Conservation (phyloP, 176 grass and related monocot species). For the Rhipidocladum racemiflorum region DNA sequence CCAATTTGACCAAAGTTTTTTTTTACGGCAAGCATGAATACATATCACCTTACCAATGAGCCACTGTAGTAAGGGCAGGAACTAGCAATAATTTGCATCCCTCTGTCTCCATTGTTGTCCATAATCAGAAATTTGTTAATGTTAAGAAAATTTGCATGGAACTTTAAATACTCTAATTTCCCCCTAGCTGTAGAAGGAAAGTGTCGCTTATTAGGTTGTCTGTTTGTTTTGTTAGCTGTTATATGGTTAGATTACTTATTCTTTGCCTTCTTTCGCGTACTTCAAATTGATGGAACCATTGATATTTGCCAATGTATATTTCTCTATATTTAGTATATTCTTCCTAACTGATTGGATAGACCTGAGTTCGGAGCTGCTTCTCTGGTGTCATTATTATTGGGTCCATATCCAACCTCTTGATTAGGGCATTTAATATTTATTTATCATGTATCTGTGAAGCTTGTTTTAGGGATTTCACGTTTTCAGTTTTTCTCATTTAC, state of each 20-base stretch:
- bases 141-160: background rate
- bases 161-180: background rate
- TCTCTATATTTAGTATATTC: constrained; percentile 20
- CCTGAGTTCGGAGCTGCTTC: background rate
- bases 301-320: background rate
- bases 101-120: background rate
- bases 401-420: background rate
- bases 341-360: background rate
- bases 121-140: background rate
- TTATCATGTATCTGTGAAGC: background rate
- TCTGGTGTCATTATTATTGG: background rate
- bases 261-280: background rate
- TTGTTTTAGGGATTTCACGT: constrained; percentile 1
- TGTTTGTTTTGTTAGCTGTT: background rate
- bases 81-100: background rate
- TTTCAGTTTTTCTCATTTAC: constrained; percentile 31
- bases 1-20: background rate
- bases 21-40: background rate
- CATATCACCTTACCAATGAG: background rate
- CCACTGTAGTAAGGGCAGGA: background rate
- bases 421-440: background rate
- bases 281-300: constrained; percentile 3
- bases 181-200: background rate
- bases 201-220: background rate
- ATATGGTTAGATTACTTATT: constrained; percentile 7